phyloP scores from a whole-genome alignment of 108 stramenopile genomes.

The Aurantiochytrium sp. region DNA sequence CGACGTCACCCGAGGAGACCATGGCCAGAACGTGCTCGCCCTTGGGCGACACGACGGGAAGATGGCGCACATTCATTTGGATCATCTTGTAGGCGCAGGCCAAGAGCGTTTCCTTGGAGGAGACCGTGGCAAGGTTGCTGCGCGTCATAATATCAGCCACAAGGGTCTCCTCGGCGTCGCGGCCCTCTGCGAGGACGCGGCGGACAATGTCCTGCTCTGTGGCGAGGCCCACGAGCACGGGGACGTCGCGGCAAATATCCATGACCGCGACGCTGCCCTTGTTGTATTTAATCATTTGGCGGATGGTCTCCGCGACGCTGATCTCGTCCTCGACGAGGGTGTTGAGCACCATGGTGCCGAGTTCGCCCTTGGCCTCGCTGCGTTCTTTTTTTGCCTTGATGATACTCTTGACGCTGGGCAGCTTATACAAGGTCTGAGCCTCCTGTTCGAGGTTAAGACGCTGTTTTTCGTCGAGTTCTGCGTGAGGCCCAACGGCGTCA shows the following conservation, averaged over 20 bases:
- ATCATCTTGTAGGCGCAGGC: constrained; percentile 14
- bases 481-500: neutral
- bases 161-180: neutral
- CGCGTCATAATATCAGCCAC: constrained; percentile 3
- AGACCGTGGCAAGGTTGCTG: neutral
- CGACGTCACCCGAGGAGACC: neutral
- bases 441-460: neutral
- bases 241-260: neutral
- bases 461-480: neutral
- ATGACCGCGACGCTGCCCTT: constrained; percentile 6
- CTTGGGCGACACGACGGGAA: constrained; percentile 2
- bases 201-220: constrained; percentile 17
- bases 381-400: neutral
- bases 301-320: neutral
- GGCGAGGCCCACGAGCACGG: constrained; percentile 4
- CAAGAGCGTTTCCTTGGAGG: constrained; percentile 6
- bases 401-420: neutral
- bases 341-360: constrained; percentile 17
- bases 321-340: constrained; percentile 3
- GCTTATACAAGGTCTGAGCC: neutral
- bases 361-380: neutral
- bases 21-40: neutral
- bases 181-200: neutral
- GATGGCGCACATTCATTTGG: neutral
- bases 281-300: neutral